Conservation (phyloP, 2,329 filamentous ascomycete genomes). For the Fusarium longipes region DNA sequence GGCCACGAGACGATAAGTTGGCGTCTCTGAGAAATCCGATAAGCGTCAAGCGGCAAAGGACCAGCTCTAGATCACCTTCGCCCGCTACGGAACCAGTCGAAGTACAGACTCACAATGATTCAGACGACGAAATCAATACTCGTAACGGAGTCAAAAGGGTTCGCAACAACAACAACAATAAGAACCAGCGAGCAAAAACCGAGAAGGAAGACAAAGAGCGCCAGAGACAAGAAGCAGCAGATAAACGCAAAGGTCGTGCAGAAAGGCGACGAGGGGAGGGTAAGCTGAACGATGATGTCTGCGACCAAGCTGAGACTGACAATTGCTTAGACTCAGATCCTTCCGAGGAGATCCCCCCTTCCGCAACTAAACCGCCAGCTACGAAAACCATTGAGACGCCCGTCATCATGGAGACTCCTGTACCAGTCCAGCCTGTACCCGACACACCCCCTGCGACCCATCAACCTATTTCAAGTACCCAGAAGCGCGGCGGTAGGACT, state of each 20-base stretch:
- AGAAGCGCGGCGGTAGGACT: slow-evolving; percentile 70
- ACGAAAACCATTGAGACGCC: slow-evolving; percentile 50
- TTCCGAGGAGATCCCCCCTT: slow-evolving; percentile 72
- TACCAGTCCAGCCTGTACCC: slow-evolving; percentile 47
- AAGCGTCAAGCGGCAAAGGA: slow-evolving; percentile 83
- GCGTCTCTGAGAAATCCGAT: slow-evolving; percentile 70
- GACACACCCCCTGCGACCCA: slow-evolving; percentile 59
- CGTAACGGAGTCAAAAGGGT: slow-evolving; percentile 69
- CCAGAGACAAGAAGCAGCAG: slow-evolving; percentile 78
- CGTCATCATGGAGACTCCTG: slow-evolving; percentile 44
- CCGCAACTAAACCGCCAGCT: slow-evolving; percentile 49
- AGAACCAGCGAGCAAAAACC: slow-evolving; percentile 70
- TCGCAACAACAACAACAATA: slow-evolving; percentile 67
- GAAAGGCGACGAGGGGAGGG: slow-evolving; percentile 86
- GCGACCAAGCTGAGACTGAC: slow-evolving; percentile 23
- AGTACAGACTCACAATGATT: slow-evolving; percentile 68
- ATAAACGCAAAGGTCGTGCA: slow-evolving; percentile 82
- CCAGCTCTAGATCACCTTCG: slow-evolving; percentile 78
- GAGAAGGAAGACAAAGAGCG: slow-evolving; percentile 80
- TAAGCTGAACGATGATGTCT: slow-evolving; percentile 53
- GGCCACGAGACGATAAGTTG: slow-evolving; percentile 38
- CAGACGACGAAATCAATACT: slow-evolving; percentile 73
- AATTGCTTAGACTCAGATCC: slow-evolving; percentile 72
- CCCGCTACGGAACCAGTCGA: slow-evolving; percentile 61
- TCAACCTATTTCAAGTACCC: slow-evolving; percentile 58